phyloP scores from a whole-genome alignment of 441 rosid genomes.

The Euphorbia celastroides region DNA sequence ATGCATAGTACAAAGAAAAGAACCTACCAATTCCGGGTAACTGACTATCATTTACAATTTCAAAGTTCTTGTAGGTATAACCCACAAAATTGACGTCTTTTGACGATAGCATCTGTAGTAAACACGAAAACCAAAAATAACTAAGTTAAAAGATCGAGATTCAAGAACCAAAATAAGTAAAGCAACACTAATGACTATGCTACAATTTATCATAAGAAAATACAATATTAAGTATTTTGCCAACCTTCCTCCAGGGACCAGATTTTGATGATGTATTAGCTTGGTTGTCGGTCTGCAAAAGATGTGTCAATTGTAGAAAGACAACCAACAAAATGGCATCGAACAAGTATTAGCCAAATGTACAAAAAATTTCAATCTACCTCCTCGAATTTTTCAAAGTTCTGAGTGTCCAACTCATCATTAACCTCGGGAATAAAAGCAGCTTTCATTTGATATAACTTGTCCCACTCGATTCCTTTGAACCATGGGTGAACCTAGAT shows the following conservation, averaged over 20 bases:
- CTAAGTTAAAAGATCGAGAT: neutral
- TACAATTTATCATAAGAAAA: too few species aligned
- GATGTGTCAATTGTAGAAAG: conserved; percentile 23
- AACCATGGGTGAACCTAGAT: conserved; percentile 92
- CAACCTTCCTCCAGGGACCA: conserved; percentile 98
- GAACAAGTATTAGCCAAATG: neutral
- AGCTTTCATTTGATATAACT: conserved; percentile 76
- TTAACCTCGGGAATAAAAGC: conserved; percentile 92
- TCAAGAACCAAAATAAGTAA: neutral
- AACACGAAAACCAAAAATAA: neutral
- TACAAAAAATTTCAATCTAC: conserved; percentile 24
- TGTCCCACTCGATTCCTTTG: conserved; percentile 71
- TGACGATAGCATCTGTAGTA: conserved; percentile 85
- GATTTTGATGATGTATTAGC: conserved; percentile 49
- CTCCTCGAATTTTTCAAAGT: conserved; percentile 95
- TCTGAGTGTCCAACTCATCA: conserved; percentile 90
- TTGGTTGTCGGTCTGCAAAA: conserved; percentile 56
- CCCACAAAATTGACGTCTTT: conserved; percentile 92
- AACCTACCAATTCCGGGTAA: conserved; percentile 71
- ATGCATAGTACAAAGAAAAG: neutral
- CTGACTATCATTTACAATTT: conserved; percentile 75
- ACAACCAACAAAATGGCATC: conserved; percentile 4
- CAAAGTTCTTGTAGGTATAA: conserved; percentile 91
- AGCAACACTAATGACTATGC: too few species aligned
- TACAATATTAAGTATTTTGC: too few species aligned